Conservation (phyloP, 148 eudicot species). For the Silene uniflora region DNA sequence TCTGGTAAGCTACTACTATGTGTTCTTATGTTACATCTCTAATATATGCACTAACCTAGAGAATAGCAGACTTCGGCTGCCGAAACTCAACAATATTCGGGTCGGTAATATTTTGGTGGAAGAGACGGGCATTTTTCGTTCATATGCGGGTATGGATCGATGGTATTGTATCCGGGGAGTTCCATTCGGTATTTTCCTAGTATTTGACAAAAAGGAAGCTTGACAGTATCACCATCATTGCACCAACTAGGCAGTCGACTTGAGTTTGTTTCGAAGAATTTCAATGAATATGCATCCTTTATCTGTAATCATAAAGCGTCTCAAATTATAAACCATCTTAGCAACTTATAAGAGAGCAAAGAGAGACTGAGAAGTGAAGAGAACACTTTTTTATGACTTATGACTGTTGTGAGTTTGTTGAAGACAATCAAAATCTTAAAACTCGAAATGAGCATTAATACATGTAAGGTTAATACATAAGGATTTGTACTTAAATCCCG, state of each 20-base stretch:
- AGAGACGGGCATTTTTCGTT: constrained; percentile 83
- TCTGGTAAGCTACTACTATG: neutral
- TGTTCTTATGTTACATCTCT: neutral
- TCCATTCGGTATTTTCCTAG: constrained; percentile 87
- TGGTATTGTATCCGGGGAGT: constrained; percentile 72
- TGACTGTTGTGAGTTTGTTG: too few relatives aligned
- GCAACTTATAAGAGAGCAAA: too few relatives aligned
- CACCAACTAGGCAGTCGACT: constrained; percentile 95
- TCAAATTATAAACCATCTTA: too few relatives aligned
- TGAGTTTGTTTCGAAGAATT: constrained; percentile 64
- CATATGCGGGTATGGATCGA: constrained; percentile 80
- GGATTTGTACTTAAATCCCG: too few relatives aligned
- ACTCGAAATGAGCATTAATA: too few relatives aligned
- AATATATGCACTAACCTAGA: neutral
- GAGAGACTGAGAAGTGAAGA: too few relatives aligned
- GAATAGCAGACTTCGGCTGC: neutral
- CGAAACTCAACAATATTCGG: constrained; percentile 48
- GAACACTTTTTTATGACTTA: too few relatives aligned
- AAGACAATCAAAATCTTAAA: neutral
- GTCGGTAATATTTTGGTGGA: constrained; percentile 70
- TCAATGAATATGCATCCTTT: constrained; percentile 79
- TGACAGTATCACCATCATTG: constrained; percentile 64
- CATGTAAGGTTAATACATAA: too few relatives aligned
- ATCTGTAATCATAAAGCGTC: constrained; percentile 50
- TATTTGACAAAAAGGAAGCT: constrained; percentile 89